Percentiles rank a stretch among this genome's conserved stretches.
Evolutionary conservation across 73 alveolate species (phyloP).

Genomic region (Durusdinium trenchii): DNA sequence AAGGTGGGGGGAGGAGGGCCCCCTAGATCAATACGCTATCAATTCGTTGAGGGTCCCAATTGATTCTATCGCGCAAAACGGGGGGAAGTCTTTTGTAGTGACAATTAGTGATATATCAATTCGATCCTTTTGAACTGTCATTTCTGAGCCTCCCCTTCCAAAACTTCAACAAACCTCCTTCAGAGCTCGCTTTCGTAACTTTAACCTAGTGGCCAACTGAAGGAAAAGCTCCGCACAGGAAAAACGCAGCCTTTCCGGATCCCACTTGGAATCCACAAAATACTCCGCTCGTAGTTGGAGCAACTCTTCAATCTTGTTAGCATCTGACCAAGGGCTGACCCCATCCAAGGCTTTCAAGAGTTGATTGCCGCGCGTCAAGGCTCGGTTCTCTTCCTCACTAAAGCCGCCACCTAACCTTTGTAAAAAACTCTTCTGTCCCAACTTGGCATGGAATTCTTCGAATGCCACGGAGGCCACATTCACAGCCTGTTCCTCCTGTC

Average conservation of each 20-base stretch:
- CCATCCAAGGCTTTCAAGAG: slow-evolving; percentile 42
- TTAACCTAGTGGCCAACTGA: slow-evolving; percentile 19
- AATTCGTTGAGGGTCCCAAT: too few relatives aligned
- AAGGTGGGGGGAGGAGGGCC: too few relatives aligned
- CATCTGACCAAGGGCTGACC: slow-evolving; percentile 68
- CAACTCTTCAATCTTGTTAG: slow-evolving; percentile 46
- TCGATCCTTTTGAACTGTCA: too few relatives aligned
- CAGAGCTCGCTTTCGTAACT: too few relatives aligned
- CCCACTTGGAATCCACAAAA: slow-evolving; percentile 14
- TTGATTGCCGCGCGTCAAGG: slow-evolving; percentile 52
- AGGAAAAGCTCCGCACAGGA: slow-evolving; percentile 60
- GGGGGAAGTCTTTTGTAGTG: too few relatives aligned
- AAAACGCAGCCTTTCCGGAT: slow-evolving; percentile 47
- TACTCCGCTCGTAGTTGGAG: slow-evolving; percentile 28
- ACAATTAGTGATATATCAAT: too few relatives aligned
- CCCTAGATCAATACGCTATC: too few relatives aligned
- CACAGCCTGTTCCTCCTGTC: slow-evolving; percentile 81
- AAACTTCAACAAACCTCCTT: too few relatives aligned
- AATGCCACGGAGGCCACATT: slow-evolving; percentile 61
- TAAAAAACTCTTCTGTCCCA: slow-evolving; percentile 26
- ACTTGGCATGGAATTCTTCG: slow-evolving; percentile 62
- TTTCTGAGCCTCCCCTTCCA: too few relatives aligned
- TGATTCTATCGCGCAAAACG: too few relatives aligned
- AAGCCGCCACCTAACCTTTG: slow-evolving; percentile 23
- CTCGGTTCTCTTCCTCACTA: slow-evolving; percentile 6